phyloP scores from a whole-genome alignment of 805 yeast genomes.

The Blastobotrys parvus region DNA sequence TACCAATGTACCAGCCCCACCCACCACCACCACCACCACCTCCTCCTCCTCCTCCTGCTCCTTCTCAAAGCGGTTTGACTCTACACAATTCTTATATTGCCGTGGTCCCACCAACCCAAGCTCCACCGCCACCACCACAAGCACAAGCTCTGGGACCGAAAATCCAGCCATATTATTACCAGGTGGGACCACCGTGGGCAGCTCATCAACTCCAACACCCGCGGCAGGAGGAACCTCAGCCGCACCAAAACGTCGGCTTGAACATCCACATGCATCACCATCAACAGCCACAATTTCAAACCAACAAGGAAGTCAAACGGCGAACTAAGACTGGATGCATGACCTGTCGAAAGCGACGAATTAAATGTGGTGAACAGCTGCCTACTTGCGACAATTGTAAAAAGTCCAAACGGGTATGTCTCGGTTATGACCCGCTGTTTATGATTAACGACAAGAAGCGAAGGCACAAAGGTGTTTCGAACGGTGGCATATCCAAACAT shows the following conservation, averaged over 20 bases:
- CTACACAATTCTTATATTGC: no score
- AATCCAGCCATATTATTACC: no score
- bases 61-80: no score
- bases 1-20: no score
- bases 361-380: conserved; percentile 68
- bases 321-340: conserved; percentile 70
- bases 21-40: not conserved
- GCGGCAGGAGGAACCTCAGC: not conserved
- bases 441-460: conserved; percentile 12
- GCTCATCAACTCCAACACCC: no score
- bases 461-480: conserved; percentile 2
- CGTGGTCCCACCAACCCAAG: no score
- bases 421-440: conserved; percentile 50
- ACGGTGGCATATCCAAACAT: conserved; percentile 1
- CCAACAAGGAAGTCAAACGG: conserved; percentile 17
- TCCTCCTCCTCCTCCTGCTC: no score
- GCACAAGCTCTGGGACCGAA: no score
- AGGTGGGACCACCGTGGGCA: no score
- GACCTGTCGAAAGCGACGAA: conserved; percentile 62
- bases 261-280: not conserved
- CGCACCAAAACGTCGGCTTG: not conserved
- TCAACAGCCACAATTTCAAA: not conserved
- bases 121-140: no score
- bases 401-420: conserved; percentile 52
- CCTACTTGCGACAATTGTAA: conserved; percentile 65